Evolutionary conservation across 139 green algal species (phyloP), one percentile per base, ranked within the genome.

Genomic region (Auxenochlorella pyrenoidosa): DNA sequence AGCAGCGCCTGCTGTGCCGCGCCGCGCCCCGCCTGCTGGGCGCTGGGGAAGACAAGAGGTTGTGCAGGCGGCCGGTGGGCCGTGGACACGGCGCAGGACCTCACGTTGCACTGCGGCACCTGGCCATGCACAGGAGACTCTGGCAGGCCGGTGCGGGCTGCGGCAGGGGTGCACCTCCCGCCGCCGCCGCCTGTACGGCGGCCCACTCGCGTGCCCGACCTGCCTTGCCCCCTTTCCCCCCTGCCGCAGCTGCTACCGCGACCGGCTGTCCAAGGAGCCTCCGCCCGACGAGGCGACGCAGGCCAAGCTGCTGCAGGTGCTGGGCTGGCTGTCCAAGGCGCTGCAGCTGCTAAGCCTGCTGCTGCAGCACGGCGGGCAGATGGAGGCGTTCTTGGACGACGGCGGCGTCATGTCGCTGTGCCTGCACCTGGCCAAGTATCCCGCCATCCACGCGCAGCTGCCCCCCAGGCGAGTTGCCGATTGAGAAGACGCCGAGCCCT

Each of bases 301-400:
- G 22, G 66, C 43, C 43, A 63, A 77, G 66, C 82, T 86, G 43
- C 66, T 18, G 70, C 70, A 41, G 70, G 43, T 86, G 43, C 66
- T 86, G 66, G 44, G 82, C 82, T 86, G 82, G 82, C 82, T 79
- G 66, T 51, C 66, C 66, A 79, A 79, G 66, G 66, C 82, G 65
- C 66, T 86, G 65, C 82, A 79, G 66, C 82, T 86, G 66, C 65
- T 86, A 32, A 70, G 43, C 43, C 82, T 86, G 82, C 82, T 86
- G 82, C 82, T 86, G 43, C 82, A 86, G 82, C 82, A 86, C 66
- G 82, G 82, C 43, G 66, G 66, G n/a, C 82, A 79, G 66, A 78
- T 86, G 66, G 82, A 86, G 66, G 44, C 82, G 66, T 86, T 86
- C 21, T 6, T 86, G 66, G 82, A 86, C 10, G 82, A 86, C 34